Conservation (phyloP, 2,329 filamentous ascomycete genomes). For the Stachybotrys echinatus region DNA sequence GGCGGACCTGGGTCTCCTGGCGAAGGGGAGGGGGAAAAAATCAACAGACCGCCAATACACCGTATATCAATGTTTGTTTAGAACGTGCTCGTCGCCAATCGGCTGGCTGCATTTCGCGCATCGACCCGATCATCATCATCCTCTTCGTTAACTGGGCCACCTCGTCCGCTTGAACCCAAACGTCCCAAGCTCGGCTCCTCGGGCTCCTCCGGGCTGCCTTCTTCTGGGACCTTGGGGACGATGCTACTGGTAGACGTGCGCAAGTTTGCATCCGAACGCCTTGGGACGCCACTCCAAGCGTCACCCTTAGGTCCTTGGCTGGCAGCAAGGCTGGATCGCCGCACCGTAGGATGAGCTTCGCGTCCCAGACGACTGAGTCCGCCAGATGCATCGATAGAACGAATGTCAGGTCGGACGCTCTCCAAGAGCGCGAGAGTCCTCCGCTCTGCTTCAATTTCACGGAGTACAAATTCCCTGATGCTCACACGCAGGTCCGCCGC, state of each 20-base stretch:
- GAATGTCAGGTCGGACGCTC: constrained; percentile 85
- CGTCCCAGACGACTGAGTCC: constrained; percentile 85
- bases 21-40: constrained; percentile 6
- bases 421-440: constrained; percentile 90
- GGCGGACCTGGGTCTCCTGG: not conserved
- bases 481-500: constrained; percentile 75
- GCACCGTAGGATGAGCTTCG: constrained; percentile 72
- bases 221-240: constrained; percentile 59
- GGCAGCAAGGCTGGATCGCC: constrained; percentile 73
- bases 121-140: constrained; percentile 93
- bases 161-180: constrained; percentile 33
- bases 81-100: constrained; percentile 91
- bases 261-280: constrained; percentile 71
- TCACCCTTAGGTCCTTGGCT: constrained; percentile 98
- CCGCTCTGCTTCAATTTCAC: constrained; percentile 92
- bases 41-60: constrained; percentile 9
- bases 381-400: constrained; percentile 85
- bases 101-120: constrained; percentile 89
- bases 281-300: constrained; percentile 91
- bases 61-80: constrained; percentile 41
- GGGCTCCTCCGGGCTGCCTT: constrained; percentile 44
- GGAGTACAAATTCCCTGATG: constrained; percentile 86
- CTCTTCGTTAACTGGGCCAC: constrained; percentile 63
- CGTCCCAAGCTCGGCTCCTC: constrained; percentile 28
- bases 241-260: constrained; percentile 73